phyloP scores from a whole-genome alignment of 306 rosid genomes.

The barrel medic (Medicago truncatula) region MtrunA17r5.0-ANR NC_053048.1:9316001-9316500 shows the following conservation, averaged over 20 bases:
- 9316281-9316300: conserved; percentile 21
- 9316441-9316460: conserved; percentile 44
- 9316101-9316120: conserved; percentile 35
- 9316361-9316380: conserved; percentile 51
- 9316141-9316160: neutral
- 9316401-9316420: neutral
- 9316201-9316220: conserved; percentile 47
- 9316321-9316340: conserved; percentile 45
- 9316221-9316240: conserved; percentile 51
- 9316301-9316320: conserved; percentile 39
- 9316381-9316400: neutral
- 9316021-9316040: conserved; percentile 37
- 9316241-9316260: conserved; percentile 61
- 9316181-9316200: conserved; percentile 23
- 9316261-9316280: conserved; percentile 61
- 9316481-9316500: conserved; percentile 56
- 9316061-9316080: neutral
- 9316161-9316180: conserved; percentile 41
- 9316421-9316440: conserved; percentile 33
- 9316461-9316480: conserved; percentile 52
- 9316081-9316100: conserved; percentile 26
- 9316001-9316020: conserved; percentile 33
- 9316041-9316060: conserved; percentile 34
- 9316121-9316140: conserved; percentile 41
- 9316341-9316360: conserved; percentile 41